Conservation (phyloP, 768 basidiomycete genomes). For the Megacollybia marginata region DNA sequence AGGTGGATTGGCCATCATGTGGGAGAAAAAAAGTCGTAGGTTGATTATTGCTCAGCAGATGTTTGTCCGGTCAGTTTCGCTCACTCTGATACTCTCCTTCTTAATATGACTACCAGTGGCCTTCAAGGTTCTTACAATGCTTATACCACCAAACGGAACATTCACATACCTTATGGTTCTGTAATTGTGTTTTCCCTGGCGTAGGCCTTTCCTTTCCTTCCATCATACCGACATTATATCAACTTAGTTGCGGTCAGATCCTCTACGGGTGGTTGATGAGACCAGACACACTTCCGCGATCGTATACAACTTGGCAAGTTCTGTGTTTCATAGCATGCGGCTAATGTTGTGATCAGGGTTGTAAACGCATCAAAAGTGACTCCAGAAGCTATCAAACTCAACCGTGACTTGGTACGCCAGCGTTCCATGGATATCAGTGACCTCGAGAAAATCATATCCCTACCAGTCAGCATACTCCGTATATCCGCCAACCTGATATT, state of each 20-base stretch:
- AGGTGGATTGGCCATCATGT: conserved; percentile 66
- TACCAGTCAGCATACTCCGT: conserved; percentile 29
- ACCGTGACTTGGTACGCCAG: conserved; percentile 51
- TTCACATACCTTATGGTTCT: conserved; percentile 77
- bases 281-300: conserved; percentile 78
- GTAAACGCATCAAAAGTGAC: conserved; percentile 59
- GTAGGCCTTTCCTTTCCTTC: conserved; percentile 28
- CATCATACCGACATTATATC: neutral
- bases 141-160: conserved; percentile 56
- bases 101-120: conserved; percentile 40
- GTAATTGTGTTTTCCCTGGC: conserved; percentile 73
- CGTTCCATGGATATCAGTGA: conserved; percentile 47
- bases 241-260: conserved; percentile 72
- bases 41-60: conserved; percentile 76
- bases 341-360: neutral
- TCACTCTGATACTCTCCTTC: neutral
- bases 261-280: conserved; percentile 70
- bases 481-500: neutral
- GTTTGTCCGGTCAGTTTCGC: conserved; percentile 66
- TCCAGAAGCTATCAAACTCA: conserved; percentile 49
- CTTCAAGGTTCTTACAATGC: conserved; percentile 87
- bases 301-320: conserved; percentile 66
- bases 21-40: conserved; percentile 63
- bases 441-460: conserved; percentile 45
- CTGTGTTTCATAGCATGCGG: neutral